Evolutionary conservation across 2,329 filamentous ascomycete species (phyloP).

Genomic region (Coleophoma eucalyptorum): DNA sequence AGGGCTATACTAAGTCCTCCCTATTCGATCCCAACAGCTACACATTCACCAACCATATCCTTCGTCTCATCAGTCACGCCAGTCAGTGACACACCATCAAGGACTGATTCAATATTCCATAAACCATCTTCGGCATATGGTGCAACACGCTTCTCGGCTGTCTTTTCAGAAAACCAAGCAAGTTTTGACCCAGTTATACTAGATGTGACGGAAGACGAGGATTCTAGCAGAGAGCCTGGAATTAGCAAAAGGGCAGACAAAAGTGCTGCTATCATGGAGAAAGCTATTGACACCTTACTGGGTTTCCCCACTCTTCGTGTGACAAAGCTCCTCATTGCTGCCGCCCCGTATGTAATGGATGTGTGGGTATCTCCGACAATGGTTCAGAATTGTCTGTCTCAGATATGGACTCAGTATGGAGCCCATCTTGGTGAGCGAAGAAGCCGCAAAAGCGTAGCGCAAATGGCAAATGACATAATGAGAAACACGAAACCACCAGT

Average conservation of each 20-base stretch:
- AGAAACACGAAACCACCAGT: not conserved
- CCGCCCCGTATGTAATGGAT: not conserved
- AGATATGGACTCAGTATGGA: not conserved
- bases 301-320: conserved; percentile 5
- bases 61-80: no score
- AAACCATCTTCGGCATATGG: not conserved
- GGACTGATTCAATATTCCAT: not conserved
- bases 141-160: not conserved
- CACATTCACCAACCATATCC: no score
- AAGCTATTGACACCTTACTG: conserved; percentile 6
- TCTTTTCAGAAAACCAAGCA: not conserved
- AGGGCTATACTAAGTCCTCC: no score
- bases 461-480: not conserved
- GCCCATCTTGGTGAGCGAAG: not conserved
- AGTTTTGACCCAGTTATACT: not conserved
- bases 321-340: conserved; percentile 2
- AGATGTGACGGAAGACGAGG: not conserved
- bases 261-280: not conserved
- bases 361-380: not conserved
- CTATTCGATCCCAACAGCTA: no score
- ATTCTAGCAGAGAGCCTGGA: not conserved
- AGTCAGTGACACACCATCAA: no score
- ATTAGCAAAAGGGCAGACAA: not conserved
- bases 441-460: not conserved
- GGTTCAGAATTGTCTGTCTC: not conserved